Conservation (phyloP, 2,329 filamentous ascomycete species). For the Thelonectria rubi region DNA sequence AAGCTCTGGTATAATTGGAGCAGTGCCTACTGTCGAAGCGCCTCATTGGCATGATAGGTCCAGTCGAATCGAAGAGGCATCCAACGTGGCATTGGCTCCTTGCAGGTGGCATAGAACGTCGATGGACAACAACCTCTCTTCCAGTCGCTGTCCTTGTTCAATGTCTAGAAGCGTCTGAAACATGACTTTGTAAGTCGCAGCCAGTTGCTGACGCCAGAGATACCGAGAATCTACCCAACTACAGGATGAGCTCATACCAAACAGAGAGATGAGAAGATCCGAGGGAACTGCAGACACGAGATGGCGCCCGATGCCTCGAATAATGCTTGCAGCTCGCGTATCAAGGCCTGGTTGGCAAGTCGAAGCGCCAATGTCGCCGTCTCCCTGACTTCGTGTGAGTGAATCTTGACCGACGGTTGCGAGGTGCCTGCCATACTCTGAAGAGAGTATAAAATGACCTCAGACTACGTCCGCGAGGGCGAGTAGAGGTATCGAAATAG, state of each 20-base stretch:
- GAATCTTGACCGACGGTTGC: neutral
- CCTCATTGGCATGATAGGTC: conserved; percentile 50
- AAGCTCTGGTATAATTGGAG: conserved; percentile 53
- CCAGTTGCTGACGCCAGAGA: conserved; percentile 31
- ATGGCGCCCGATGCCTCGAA: conserved; percentile 28
- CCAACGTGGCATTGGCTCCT: conserved; percentile 40
- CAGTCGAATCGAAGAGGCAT: conserved; percentile 37
- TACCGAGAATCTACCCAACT: conserved; percentile 35
- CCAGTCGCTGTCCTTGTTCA: conserved; percentile 30
- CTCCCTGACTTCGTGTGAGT: conserved; percentile 30
- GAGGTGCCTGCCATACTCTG: conserved; percentile 37
- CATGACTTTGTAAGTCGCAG: conserved; percentile 33
- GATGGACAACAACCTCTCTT: conserved; percentile 30
- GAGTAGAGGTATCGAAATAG: conserved; percentile 31
- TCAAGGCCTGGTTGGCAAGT: conserved; percentile 33
- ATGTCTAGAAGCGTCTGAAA: conserved; percentile 36
- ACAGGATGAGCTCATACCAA: conserved; percentile 34
- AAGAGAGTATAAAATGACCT: conserved; percentile 32
- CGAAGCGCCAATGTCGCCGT: conserved; percentile 28
- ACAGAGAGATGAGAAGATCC: conserved; percentile 30
- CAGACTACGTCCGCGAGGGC: conserved; percentile 27
- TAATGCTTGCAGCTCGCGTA: conserved; percentile 24
- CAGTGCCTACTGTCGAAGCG: conserved; percentile 49
- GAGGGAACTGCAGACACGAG: conserved; percentile 27
- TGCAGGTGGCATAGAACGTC: conserved; percentile 25